Conservation (phyloP, 768 basidiomycete species). For the Boletus speciosus region DNA sequence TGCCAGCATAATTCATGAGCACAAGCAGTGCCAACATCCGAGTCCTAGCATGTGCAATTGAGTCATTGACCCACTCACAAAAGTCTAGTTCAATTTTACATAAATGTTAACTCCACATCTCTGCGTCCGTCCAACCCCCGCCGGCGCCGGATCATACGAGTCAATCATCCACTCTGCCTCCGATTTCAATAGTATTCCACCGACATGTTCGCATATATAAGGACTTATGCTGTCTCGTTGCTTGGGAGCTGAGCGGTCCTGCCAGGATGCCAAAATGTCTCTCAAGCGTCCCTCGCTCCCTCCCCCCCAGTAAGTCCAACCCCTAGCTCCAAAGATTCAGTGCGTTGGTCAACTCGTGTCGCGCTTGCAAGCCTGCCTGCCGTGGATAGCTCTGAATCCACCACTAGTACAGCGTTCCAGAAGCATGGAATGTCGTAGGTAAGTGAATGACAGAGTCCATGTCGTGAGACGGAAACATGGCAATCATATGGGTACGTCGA, state of each 20-base stretch:
- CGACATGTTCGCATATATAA: conserved; percentile 14
- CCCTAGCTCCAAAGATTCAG: neutral
- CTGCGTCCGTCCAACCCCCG: neutral
- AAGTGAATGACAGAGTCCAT: conserved; percentile 1
- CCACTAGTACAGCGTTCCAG: neutral
- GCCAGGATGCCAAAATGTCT: neutral
- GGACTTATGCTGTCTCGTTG: neutral
- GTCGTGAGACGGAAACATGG: neutral
- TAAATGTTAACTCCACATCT: neutral
- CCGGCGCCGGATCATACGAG: conserved; percentile 9
- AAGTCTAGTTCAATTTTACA: no score
- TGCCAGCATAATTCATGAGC: neutral
- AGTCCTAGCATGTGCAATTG: neutral
- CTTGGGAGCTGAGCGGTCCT: neutral
- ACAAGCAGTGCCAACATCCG: neutral
- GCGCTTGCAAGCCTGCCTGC: neutral
- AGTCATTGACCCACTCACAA: conserved; percentile 15
- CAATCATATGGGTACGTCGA: conserved; percentile 18
- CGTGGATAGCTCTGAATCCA: neutral
- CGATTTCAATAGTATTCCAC: conserved; percentile 4
- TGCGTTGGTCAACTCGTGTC: neutral
- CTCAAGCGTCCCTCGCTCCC: neutral
- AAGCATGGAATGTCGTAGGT: conserved; percentile 2
- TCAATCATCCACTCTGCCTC: conserved; percentile 16
- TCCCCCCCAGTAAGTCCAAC: neutral